These are phyloP conservation scores for Ananas comosus DNA, from an alignment of 176 grass and related monocot species.

Conservation along the genomic window DNA sequence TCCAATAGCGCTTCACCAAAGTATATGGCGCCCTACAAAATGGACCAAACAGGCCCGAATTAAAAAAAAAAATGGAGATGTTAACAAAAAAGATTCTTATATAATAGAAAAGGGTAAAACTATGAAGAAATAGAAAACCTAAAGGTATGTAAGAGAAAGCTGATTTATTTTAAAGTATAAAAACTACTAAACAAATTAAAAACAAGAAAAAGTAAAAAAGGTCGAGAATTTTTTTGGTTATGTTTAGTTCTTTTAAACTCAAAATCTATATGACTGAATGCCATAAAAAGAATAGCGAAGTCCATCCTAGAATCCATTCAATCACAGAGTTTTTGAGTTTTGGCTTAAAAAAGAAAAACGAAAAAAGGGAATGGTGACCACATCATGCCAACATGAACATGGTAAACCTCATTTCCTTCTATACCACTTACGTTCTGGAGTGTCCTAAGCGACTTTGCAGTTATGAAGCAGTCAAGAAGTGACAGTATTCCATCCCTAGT, in stretches of 20 bases:
- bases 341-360: too few relatives aligned
- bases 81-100: neutral
- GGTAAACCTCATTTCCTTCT: too few relatives aligned
- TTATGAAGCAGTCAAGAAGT: conserved; percentile 74
- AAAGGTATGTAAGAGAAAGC: neutral
- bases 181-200: neutral
- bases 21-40: neutral
- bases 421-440: conserved; percentile 78
- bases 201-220: neutral
- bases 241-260: too few relatives aligned
- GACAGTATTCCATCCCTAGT: conserved; percentile 86
- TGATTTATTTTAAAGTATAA: neutral
- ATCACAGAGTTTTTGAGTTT: too few relatives aligned
- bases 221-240: too few relatives aligned
- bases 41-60: neutral
- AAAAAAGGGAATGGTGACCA: too few relatives aligned
- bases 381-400: too few relatives aligned
- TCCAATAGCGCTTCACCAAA: too few relatives aligned
- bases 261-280: neutral
- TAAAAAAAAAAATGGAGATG: neutral
- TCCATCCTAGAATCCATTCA: too few relatives aligned
- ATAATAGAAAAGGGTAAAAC: neutral
- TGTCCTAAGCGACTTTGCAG: conserved; percentile 50
- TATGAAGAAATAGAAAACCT: neutral
- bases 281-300: neutral